Evolutionary conservation across 176 grass and related monocot species (phyloP).

Genomic region (Avena eriantha): DNA sequence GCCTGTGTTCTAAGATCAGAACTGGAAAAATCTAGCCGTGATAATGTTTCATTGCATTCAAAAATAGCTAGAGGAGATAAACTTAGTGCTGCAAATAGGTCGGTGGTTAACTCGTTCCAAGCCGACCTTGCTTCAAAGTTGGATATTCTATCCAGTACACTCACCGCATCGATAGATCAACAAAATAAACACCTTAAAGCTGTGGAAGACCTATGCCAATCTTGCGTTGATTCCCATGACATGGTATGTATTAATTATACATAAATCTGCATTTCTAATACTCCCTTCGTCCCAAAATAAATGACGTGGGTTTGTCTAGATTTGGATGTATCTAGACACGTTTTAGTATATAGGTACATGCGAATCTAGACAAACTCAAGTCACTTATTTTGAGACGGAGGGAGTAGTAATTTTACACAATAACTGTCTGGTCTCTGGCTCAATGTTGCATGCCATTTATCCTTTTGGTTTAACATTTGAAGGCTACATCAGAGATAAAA

Average conservation of each 20-base stretch:
- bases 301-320: too few relatives aligned
- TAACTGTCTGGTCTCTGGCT: not conserved
- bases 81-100: slow-evolving; percentile 72
- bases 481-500: slow-evolving; percentile 78
- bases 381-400: too few relatives aligned
- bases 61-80: slow-evolving; percentile 97
- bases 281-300: too few relatives aligned
- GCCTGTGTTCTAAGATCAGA: slow-evolving; percentile 86
- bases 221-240: slow-evolving; percentile 89
- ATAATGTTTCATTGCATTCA: slow-evolving; percentile 81
- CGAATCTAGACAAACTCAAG: too few relatives aligned
- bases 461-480: slow-evolving; percentile 37
- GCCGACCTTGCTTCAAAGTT: slow-evolving; percentile 73
- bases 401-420: slow-evolving; percentile 16
- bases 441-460: slow-evolving; percentile 1
- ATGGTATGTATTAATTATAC: slow-evolving; percentile 56
- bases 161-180: slow-evolving; percentile 66
- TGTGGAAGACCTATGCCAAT: slow-evolving; percentile 79
- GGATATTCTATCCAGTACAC: slow-evolving; percentile 72
- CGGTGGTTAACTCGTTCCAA: slow-evolving; percentile 83
- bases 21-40: slow-evolving; percentile 85
- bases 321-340: too few relatives aligned
- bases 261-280: slow-evolving; percentile 5
- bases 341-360: too few relatives aligned
- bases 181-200: slow-evolving; percentile 83